Base-by-base conservation (phyloP, 78 protist species). In the Guillardia theta region DNA sequence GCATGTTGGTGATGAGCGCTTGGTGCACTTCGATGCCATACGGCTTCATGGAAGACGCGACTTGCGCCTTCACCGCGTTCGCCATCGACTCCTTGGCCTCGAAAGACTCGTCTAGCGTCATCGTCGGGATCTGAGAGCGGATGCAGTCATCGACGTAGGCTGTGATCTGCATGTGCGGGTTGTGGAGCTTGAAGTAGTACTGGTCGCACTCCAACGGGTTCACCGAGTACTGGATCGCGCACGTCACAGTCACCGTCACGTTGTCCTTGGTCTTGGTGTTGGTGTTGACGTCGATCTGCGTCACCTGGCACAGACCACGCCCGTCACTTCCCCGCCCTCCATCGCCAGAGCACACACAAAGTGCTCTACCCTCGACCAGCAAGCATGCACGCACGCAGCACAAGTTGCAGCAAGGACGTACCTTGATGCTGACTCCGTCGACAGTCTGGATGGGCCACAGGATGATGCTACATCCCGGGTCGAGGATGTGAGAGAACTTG, bases 221-320 rank as follows among this genome's bases (percentile, higher is more conserved):
- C 39, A 88, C 93, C 22, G 33, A 15, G 64, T 15, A 88, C n/a
- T 36, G 93, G 58, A 48, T 50, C 0, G 70, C 93, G 1, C 36
- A 19, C n/a, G 62, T 48, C 77, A 88, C 48, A 33, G 58, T 37
- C 44, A 50, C 33, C 0, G 1, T 53, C 37, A 88, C 93, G 93
- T 88, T 88, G 10, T 88, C 93, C 48, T 48, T 48, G 58, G 93
- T 88, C 39, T 47, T 88, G 8, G 93, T 88, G 48, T 46, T 43
- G 21, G 90, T 78, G 48, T 10, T 19, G 37, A 78, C 90, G 22
- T 78, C 90, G 48, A 78, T 27, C 87, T 4, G 87, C 27, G 22
- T 22, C 0, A 58, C 70, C 70, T 58, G 70, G 1, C 27, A 24
- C 21, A 1, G 39, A 58, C 2, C 21, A 3, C 21, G 21, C 6